Percentiles rank a stretch among this genome's conserved stretches.
phyloP scores from a whole-genome alignment of 805 yeast species.

The Candida saitoana region DNA sequence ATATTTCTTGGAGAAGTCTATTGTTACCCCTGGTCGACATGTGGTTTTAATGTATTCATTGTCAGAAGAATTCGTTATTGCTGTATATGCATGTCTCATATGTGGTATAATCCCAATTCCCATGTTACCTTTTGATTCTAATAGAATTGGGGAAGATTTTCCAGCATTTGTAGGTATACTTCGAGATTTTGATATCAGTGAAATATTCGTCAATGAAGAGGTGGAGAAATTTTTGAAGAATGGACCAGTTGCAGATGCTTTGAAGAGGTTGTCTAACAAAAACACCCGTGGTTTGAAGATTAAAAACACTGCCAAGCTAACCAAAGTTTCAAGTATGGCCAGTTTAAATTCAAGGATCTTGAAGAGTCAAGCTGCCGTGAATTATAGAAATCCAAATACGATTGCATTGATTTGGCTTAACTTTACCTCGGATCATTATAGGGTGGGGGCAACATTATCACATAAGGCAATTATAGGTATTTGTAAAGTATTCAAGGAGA shows the following conservation, averaged over 20 bases:
- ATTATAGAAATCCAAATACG: conserved; percentile 37
- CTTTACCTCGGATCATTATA: conserved; percentile 67
- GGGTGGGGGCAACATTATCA: conserved; percentile 53
- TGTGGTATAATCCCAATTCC: conserved; percentile 80
- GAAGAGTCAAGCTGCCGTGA: conserved; percentile 37
- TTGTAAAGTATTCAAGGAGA: conserved; percentile 87
- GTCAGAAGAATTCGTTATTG: conserved; percentile 79
- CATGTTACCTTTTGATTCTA: conserved; percentile 63
- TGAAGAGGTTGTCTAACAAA: conserved; percentile 45
- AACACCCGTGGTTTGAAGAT: conserved; percentile 44
- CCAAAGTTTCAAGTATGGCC: conserved; percentile 36
- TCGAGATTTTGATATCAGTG: conserved; percentile 66
- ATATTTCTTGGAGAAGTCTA: conserved; percentile 64
- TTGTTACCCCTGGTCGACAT: conserved; percentile 61
- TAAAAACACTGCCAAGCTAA: conserved; percentile 64
- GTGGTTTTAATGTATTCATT: conserved; percentile 82
- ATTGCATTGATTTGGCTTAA: conserved; percentile 62
- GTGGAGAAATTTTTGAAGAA: conserved; percentile 65
- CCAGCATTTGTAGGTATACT: conserved; percentile 60
- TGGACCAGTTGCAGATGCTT: conserved; percentile 56
- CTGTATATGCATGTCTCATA: conserved; percentile 80
- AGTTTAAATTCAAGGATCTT: conserved; percentile 42
- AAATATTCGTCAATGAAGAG: conserved; percentile 74
- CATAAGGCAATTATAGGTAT: conserved; percentile 67
- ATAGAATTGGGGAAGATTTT: conserved; percentile 68